Base-by-base conservation (phyloP, 305 asterid species). In the Striga hermonthica region DNA sequence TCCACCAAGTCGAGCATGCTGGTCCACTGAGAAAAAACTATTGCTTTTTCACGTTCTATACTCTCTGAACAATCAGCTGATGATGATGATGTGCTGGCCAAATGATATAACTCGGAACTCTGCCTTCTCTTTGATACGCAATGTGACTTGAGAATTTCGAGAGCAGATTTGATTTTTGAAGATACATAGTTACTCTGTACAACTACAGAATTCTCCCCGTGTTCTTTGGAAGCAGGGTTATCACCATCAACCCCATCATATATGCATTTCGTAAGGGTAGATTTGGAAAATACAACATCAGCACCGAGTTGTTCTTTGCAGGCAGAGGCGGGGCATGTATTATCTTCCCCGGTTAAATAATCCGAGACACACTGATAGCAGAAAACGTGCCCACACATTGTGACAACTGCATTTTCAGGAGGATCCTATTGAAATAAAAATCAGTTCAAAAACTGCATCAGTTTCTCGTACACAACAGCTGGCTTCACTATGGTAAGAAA, bases 1-100 rank as follows among this genome's bases (percentile, higher is more conserved):
- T 90, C 95, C 79, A 93, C 74, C 68, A 93, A 74, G 81, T 93
- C 88, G 80, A 93, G 79, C 99, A 93, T 93, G 78, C 93, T 71
- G 66, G 99, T 93, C 99, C 99, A 93, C 69, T 93, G 99, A 69
- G 99, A 90, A 77, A 93, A 93, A 40, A 93, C 83, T 74, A 93
- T 88, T 74, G 97, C 90, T 79, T 93, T 93, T 73, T 81, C 82
- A 22, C 83, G 85, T 72, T 67, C 83, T 57, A 73, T 64, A 65
- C 56, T 52, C 55, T 81, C 83, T 35, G 49, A 60, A 48, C 35
- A 70, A 69, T 61, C 70, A 62, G 72, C 74, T 6, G 89, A 66
- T 54, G 80, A 75, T 45, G 82, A 77, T 59, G 82, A 76, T 61
- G 83, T 74, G 57, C 78, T 84, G 15, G 63, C 84, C 10, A 41